phyloP scores from a whole-genome alignment of 257 asterid species.

The Nyctanthes arbortristis region DNA sequence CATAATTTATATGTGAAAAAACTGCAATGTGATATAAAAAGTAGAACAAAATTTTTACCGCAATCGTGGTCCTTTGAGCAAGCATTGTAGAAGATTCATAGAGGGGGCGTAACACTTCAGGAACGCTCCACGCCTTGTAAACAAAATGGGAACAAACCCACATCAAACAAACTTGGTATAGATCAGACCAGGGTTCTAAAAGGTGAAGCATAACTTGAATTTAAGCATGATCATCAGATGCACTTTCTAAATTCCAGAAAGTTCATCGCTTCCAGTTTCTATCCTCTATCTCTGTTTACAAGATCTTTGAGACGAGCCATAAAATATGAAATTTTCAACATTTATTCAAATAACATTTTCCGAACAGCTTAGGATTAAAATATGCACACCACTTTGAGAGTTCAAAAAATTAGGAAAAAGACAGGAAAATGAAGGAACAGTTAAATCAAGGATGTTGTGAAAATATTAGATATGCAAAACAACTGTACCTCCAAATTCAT shows the following conservation, averaged over 20 bases:
- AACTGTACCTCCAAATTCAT: constrained; percentile 70
- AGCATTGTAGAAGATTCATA: constrained; percentile 79
- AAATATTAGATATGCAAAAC: background rate
- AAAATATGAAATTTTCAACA: background rate
- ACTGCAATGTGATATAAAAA: background rate
- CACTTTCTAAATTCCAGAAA: background rate
- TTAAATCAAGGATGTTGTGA: background rate
- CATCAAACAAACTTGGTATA: background rate
- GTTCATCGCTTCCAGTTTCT: background rate
- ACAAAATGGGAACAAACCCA: background rate
- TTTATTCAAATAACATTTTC: background rate
- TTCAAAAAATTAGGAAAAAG: background rate
- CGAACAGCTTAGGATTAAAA: background rate
- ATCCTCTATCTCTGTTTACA: background rate
- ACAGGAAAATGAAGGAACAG: constrained; percentile 1
- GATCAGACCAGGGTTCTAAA: too few relatives aligned
- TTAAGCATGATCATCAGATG: background rate
- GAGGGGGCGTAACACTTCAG: constrained; percentile 88
- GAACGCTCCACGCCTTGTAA: constrained; percentile 76
- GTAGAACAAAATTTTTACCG: constrained; percentile 44
- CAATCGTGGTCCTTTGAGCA: constrained; percentile 79
- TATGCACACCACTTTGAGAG: background rate
- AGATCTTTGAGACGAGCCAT: constrained; percentile 42
- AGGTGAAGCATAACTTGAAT: too few relatives aligned
- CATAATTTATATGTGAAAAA: background rate